Conservation (phyloP, 495 filamentous ascomycete species). For the Penicilliopsis zonata region DNA sequence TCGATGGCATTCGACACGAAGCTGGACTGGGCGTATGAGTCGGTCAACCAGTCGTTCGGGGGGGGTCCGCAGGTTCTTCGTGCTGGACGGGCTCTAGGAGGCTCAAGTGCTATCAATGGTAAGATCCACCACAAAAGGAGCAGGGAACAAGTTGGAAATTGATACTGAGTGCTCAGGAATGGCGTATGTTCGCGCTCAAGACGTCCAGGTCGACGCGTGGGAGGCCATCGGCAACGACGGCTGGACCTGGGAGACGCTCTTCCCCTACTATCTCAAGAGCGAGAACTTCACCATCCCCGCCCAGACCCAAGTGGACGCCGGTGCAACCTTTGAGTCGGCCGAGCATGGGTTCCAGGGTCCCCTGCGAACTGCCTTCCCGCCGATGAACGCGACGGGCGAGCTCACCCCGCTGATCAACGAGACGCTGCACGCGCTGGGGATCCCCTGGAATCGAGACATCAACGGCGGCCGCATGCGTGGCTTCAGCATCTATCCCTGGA, state of each 20-base stretch:
- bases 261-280: constrained; percentile 44
- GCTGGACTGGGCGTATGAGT: constrained; percentile 41
- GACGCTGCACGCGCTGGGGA: constrained; percentile 17
- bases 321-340: constrained; percentile 30
- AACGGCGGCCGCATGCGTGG: constrained; percentile 29
- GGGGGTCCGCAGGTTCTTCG: constrained; percentile 21
- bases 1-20: constrained; percentile 27
- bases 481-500: constrained; percentile 27
- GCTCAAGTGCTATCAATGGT: constrained; percentile 42
- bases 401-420: constrained; percentile 13
- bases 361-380: constrained; percentile 37
- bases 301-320: constrained; percentile 20
- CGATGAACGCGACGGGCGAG: constrained; percentile 10
- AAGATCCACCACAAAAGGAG: constrained; percentile 5
- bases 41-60: constrained; percentile 29
- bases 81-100: constrained; percentile 39
- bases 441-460: constrained; percentile 23
- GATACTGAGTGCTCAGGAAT: constrained; percentile 22
- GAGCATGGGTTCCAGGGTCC: constrained; percentile 35
- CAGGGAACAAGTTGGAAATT: background rate
- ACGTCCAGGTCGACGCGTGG: constrained; percentile 41
- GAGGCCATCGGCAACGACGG: constrained; percentile 45
- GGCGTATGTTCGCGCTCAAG: constrained; percentile 29
- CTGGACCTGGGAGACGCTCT: constrained; percentile 49
- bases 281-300: constrained; percentile 26